Evolutionary conservation across 345 rosid species (phyloP).

Genomic region (Syzygium oleosum): DNA sequence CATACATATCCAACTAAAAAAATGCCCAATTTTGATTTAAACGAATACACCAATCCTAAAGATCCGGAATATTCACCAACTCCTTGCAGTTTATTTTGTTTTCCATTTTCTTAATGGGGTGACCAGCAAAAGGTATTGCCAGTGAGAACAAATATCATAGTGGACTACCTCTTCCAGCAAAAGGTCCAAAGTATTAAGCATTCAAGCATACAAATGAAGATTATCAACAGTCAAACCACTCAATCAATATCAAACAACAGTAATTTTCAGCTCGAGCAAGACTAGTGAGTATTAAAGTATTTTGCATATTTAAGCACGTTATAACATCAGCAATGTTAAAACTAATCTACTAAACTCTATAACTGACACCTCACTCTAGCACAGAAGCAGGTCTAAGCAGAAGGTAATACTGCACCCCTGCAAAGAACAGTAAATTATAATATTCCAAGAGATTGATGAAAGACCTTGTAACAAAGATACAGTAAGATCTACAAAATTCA

Average conservation of each 20-base stretch:
- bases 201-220: neutral
- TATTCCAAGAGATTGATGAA: neutral
- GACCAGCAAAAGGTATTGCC: neutral
- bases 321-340: neutral
- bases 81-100: neutral
- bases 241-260: neutral
- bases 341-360: neutral
- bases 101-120: neutral
- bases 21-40: neutral
- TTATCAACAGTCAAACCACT: neutral
- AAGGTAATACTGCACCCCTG: neutral
- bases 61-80: neutral
- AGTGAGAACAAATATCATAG: neutral
- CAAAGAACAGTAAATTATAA: neutral
- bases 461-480: neutral
- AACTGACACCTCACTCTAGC: neutral
- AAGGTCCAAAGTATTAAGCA: neutral
- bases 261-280: neutral
- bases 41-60: neutral
- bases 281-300: neutral
- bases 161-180: neutral
- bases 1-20: neutral
- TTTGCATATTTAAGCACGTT: neutral
- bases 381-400: neutral
- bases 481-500: neutral